phyloP scores from a whole-genome alignment of 306 rosid genomes.

The Ziziphus jujuba region DNA sequence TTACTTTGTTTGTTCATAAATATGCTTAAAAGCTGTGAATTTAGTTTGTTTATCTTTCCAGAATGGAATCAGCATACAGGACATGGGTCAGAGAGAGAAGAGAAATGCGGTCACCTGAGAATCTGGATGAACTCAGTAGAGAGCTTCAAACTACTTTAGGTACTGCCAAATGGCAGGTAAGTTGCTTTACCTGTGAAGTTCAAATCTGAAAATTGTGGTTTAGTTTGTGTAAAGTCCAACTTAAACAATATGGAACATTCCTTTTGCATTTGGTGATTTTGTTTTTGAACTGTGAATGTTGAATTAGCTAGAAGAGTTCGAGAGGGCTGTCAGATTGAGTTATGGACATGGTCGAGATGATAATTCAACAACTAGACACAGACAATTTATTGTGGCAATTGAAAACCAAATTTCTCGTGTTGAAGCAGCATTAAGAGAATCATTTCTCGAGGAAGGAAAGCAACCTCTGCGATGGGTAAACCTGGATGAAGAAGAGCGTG shows the following conservation, averaged over 20 bases:
- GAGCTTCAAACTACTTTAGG: conserved; percentile 96
- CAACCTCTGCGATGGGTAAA: conserved; percentile 83
- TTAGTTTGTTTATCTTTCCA: conserved; percentile 22
- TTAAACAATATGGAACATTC: neutral
- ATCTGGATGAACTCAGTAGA: conserved; percentile 67
- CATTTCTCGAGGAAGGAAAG: conserved; percentile 62
- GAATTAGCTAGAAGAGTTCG: conserved; percentile 88
- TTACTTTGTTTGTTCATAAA: neutral
- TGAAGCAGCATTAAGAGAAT: conserved; percentile 67
- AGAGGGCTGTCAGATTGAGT: conserved; percentile 81
- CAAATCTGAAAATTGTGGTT: neutral
- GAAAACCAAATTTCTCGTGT: conserved; percentile 76
- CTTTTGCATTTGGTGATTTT: conserved; percentile 20
- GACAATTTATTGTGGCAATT: conserved; percentile 81
- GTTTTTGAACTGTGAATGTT: conserved; percentile 24
- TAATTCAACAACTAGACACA: conserved; percentile 60
- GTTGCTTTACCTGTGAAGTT: too few species aligned
- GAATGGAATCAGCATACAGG: conserved; percentile 90
- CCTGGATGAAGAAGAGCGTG: conserved; percentile 77
- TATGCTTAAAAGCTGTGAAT: too few species aligned
- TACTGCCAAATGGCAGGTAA: conserved; percentile 98
- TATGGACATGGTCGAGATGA: conserved; percentile 60
- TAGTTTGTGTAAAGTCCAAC: neutral
- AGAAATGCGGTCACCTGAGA: conserved; percentile 39
- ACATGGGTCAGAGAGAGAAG: conserved; percentile 77